Evolutionary conservation across 2,329 filamentous ascomycete species (phyloP).

Genomic region (Aschersonia sp.): DNA sequence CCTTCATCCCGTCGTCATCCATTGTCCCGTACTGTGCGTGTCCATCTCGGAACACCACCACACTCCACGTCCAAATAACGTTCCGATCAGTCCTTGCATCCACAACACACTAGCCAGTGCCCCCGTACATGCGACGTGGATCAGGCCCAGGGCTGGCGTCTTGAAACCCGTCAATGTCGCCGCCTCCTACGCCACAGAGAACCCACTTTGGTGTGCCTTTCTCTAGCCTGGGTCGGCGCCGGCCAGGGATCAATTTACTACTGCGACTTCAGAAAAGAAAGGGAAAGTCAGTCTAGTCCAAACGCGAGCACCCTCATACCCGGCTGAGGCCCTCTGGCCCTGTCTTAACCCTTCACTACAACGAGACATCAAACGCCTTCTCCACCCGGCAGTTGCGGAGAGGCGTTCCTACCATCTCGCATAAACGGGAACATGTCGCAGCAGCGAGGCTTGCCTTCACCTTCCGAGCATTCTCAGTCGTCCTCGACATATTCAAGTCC

Average conservation of each 20-base stretch:
- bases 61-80: not conserved
- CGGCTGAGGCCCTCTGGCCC: not conserved
- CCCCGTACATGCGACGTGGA: conserved; percentile 28
- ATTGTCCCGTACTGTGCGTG: not conserved
- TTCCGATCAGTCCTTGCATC: no score
- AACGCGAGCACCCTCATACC: conserved; percentile 1
- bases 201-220: conserved; percentile 1
- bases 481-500: not conserved
- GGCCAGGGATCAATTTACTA: not conserved
- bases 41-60: not conserved
- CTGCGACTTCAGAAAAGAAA: not conserved
- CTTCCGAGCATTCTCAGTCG: conserved; percentile 4
- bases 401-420: conserved; percentile 5
- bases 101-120: not conserved
- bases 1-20: not conserved
- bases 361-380: not conserved
- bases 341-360: not conserved
- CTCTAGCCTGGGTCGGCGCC: not conserved
- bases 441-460: conserved; percentile 26
- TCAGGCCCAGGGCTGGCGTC: conserved; percentile 27
- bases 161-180: conserved; percentile 17
- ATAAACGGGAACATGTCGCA: conserved; percentile 33
- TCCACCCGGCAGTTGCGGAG: conserved; percentile 4
- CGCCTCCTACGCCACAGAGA: conserved; percentile 1
- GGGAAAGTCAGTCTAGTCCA: not conserved